Conservation (phyloP, 2,329 filamentous ascomycete species). For the Ascochyta fabae region DNA sequence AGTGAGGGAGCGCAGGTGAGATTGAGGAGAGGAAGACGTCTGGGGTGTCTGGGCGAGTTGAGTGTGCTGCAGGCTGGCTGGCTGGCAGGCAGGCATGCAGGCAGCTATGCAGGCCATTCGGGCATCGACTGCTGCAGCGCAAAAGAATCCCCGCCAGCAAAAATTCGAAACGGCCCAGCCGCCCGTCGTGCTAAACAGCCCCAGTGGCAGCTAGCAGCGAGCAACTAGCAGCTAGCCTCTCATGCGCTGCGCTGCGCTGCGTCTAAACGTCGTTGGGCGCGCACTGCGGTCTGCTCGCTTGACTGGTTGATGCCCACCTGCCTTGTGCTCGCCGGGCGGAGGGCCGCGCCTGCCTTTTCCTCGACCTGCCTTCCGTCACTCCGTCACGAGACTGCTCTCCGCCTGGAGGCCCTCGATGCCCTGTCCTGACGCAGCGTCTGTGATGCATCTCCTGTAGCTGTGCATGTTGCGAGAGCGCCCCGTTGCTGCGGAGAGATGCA, state of each 20-base stretch:
- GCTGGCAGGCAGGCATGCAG: conserved; percentile 25
- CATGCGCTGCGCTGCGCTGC: conserved; percentile 25
- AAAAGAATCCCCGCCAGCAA: conserved; percentile 30
- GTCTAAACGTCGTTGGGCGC: conserved; percentile 34
- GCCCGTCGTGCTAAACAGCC: conserved; percentile 25
- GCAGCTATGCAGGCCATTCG: background rate
- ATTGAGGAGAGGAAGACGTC: conserved; percentile 12
- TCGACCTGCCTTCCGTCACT: conserved; percentile 3
- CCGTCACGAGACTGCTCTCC: conserved; percentile 9
- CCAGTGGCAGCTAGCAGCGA: conserved; percentile 17
- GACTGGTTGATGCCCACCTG: conserved; percentile 13
- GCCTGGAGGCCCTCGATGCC: conserved; percentile 1
- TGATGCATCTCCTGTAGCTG: background rate
- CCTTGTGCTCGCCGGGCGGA: background rate
- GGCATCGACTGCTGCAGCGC: conserved; percentile 29
- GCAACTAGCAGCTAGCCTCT: too few relatives aligned
- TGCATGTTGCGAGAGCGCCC: conserved; percentile 2
- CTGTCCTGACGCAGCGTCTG: conserved; percentile 9
- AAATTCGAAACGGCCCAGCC: conserved; percentile 32
- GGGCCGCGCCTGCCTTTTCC: background rate
- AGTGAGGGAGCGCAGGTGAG: conserved; percentile 9
- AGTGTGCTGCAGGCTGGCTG: conserved; percentile 14
- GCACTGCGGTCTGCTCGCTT: conserved; percentile 14
- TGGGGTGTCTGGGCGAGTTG: conserved; percentile 17
- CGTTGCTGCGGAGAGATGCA: background rate